Evolutionary conservation across 495 filamentous ascomycete species (phyloP), one percentile per base, ranked within the genome.

Genomic region (Penicillium angulare): DNA sequence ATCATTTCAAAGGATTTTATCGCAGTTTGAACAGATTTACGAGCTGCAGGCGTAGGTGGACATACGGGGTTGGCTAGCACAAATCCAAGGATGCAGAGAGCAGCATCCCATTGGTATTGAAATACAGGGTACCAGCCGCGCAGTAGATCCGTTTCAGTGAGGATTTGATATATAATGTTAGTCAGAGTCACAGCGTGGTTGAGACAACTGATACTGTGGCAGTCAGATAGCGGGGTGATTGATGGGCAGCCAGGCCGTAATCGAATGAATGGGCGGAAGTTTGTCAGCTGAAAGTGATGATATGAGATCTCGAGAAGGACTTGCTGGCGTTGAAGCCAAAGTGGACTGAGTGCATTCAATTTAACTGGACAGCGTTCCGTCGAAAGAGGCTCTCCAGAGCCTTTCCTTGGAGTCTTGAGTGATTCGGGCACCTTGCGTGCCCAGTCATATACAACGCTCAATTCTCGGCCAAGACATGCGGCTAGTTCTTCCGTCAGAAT

Each of bases 71-170:
- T 71, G 0, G 73, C 71, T 0, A 80, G 43, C 7, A 71, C 47
- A 39, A 76, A 82, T 7, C 73, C 76, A n/a, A 81, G 52, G 1
- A 79, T 57, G 10, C 74, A 66, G 20, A 80, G 59, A 15, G 71
- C 58, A 0, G 76, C 75, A 47, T 79, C 77, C 77, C 78, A 80
- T 53, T 77, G 71, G 53, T 66, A 78, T 33, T 77, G 74, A 27
- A 77, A 79, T 0, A 57, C 65, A 43, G 76, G 67, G 43, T 70
- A 55, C 67, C 73, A 78, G 6, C 76, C 75, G 6, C 48, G 56
- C 1, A 82, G 55, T 24, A 79, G 49, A 29, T 70, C 64, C 2
- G 76, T 79, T 23, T 70, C 64, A 0, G 59, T 59, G 7, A 81
- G 57, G 5, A 75, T 59, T 53, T 83, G 78, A 43, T 76, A 63